Conservation (phyloP, 805 yeast species). For the Yarrowia phangngaensis region DNA sequence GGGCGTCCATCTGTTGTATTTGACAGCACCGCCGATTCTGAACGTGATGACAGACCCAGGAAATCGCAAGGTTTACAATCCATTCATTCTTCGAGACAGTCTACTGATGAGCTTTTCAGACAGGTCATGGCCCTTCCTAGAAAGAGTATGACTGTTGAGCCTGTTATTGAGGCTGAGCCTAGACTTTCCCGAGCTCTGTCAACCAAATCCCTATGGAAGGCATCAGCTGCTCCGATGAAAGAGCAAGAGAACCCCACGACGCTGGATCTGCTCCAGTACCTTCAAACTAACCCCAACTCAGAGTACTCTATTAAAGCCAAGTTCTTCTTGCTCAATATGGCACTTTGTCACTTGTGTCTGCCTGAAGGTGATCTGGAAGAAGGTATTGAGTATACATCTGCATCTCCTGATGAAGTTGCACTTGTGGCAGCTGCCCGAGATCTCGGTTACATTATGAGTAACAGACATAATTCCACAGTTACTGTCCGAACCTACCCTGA, state of each 20-base stretch:
- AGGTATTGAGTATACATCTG: conserved; percentile 75
- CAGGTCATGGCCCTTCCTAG: conserved; percentile 35
- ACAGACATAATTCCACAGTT: conserved; percentile 57
- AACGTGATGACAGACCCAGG: conserved; percentile 3
- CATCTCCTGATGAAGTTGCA: conserved; percentile 96
- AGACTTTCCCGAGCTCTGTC: conserved; percentile 18
- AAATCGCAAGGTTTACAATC: conserved; percentile 20
- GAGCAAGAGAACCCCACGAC: conserved; percentile 51
- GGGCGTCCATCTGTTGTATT: conserved; percentile 22
- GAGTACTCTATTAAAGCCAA: conserved; percentile 67
- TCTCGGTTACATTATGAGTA: conserved; percentile 81
- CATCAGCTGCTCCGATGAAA: conserved; percentile 49
- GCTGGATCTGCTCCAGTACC: conserved; percentile 58
- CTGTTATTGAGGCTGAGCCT: conserved; percentile 11
- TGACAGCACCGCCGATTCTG: conserved; percentile 1
- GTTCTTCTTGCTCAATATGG: conserved; percentile 75
- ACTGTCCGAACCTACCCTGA: conserved; percentile 75
- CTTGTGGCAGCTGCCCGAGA: conserved; percentile 92
- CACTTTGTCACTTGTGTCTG: conserved; percentile 85
- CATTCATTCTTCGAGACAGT: conserved; percentile 13
- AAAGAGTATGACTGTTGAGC: conserved; percentile 28
- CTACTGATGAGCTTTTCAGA: conserved; percentile 31
- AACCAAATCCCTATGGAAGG: conserved; percentile 42
- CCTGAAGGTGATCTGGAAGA: conserved; percentile 49
- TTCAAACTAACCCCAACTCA: conserved; percentile 69